Conservation (phyloP, 768 basidiomycete genomes). For the Fomitopsis pulvina region DNA sequence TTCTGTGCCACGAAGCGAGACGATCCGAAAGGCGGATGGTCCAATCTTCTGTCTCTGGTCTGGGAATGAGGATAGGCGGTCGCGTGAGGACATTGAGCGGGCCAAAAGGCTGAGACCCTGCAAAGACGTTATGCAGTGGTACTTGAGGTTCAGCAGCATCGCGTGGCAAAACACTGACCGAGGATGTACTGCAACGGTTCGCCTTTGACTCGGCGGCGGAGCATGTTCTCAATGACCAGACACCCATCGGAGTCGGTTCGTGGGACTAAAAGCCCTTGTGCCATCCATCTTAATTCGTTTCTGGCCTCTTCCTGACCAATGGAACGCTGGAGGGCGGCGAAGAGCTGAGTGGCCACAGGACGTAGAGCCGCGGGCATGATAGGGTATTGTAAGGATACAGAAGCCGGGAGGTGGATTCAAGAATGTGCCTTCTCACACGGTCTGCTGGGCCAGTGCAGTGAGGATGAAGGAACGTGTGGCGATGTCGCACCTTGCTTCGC, state of each 20-base stretch:
- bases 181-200: constrained; percentile 91
- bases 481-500: no score
- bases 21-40: constrained; percentile 49
- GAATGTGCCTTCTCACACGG: no score
- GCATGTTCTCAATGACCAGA: constrained; percentile 36
- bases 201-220: constrained; percentile 53
- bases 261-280: constrained; percentile 20
- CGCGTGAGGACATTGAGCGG: constrained; percentile 67
- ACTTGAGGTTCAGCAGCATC: neutral
- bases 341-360: constrained; percentile 8
- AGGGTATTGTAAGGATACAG: neutral
- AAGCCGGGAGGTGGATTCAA: neutral
- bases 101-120: constrained; percentile 86
- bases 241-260: neutral
- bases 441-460: no score
- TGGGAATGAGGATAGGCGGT: constrained; percentile 85
- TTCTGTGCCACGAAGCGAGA: constrained; percentile 29
- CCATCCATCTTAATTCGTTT: constrained; percentile 48
- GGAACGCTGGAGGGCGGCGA: constrained; percentile 23
- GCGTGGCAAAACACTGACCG: constrained; percentile 40
- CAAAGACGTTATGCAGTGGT: constrained; percentile 2
- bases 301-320: constrained; percentile 30
- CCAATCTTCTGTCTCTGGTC: constrained; percentile 93
- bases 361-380: neutral
- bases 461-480: no score